Evolutionary conservation across 1,284 basidiomycete genomes (phyloP), one percentile per base, ranked within the genome.

Genomic region (Rhodotorula sp.): DNA sequence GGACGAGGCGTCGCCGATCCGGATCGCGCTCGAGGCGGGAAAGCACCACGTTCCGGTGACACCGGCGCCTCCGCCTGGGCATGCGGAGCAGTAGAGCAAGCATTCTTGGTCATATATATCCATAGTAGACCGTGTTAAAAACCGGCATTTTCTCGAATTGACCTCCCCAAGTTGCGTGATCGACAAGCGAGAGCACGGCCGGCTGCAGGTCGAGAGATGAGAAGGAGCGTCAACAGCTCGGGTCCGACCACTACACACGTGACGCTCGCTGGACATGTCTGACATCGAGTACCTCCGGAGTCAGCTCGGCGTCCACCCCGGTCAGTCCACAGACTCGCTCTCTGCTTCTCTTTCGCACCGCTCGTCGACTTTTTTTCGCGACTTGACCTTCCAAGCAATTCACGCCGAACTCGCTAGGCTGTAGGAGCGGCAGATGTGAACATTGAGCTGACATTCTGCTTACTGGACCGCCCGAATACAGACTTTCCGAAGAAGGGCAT

Each of bases 401-500:
- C 14, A 43, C 38, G 38, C 38, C 38, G 38, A 8, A 43, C 38
- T 43, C 38, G 38, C 10, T 12, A 43, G 12, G 38, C 38, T 43
- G 10, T 12, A 2, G 38, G 38, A 43, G 38, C 38, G 38, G 38
- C 38, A 43, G 38, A 2, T 43, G 8, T 43, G 10, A 43, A 8
- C 38, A 43, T 43, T 12, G 38, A 43, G 12, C 38, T 43, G 38
- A 43, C 38, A 14, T 43, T 43, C 15, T 57, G 28, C 26, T 56
- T 26, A 8, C 2, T 48, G 21, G 6, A n/a, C 50, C n/a, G 21
- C n/a, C 1, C 50, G n/a, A n/a, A 3, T 26, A 52, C 34, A 69
- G 69, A 68, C 19, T 68, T 68, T 50, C 65, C 72, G 16, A 76
- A 70, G 43, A 57, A 64, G 56, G 72, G 70, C 15, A 86, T 93